Base-by-base conservation (phyloP, 805 yeast genomes). In the Candida khao-thaluensis region DNA sequence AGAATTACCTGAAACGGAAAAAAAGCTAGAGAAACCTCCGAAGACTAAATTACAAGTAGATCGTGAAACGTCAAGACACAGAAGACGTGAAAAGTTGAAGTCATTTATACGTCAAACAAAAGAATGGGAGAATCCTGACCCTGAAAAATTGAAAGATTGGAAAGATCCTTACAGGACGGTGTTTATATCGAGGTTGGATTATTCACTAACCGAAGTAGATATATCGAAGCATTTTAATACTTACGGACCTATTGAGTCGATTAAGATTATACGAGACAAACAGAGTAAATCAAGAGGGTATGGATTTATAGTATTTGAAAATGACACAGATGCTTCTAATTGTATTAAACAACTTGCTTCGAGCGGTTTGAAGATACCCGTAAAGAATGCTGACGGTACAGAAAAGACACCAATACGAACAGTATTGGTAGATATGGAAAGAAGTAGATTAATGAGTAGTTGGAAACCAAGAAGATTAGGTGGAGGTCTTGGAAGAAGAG, bases 401-500 rank as follows among this genome's bases (percentile, higher is more conserved):
- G 76, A 73, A 6, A 26, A 20, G n/a, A 32, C 26, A 11, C 36
- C 36, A 2, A 15, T 20, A 17, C 63, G 89, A 32, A 63, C 71
- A 4, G 70, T 81, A 6, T 60, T 83, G n/a, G 85, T 82, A 1
- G 95, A 85, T 52, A 72, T 77, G 33, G 93, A 84, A 53, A 59
- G 91, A 42, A 85, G 88, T 2, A 62, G 93, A 32, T 59, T 78
- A 1, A 73, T 76, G 11, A 74, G 82, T 40, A 75, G 72, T 48
- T 85, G 90, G 84, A 73, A 71, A 40, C 93, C 95, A 0, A 56
- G 84, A 50, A 58, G 91, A 42, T 66, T 91, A 2, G 96, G 96
- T 1, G 97, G 97, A 3, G 97, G 97, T 0, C 60, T 85, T n/a
- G 97, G 97, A 3, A 96, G 96, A 1, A 69, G 93, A 40, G 79